Evolutionary conservation across 345 rosid species (phyloP), one percentile per base, ranked within the genome.

Genomic region (Clarkia xantiana): DNA sequence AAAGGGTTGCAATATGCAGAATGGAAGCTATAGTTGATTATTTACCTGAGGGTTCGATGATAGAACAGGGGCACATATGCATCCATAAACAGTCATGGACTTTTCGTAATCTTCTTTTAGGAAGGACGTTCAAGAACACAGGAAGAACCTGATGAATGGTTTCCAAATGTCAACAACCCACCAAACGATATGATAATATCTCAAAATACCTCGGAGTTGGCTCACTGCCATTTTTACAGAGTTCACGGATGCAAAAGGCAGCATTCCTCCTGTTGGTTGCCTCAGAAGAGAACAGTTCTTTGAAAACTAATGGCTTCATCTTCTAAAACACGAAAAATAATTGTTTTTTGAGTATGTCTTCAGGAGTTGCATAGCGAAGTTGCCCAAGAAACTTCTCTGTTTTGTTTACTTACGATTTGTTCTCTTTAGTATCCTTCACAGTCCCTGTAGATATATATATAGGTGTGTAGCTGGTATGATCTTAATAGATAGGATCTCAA

Each of bases 191-290:
- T 6, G 29, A 23, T 23, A 6, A 6, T 23, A 6, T 23, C 6
- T 23, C 29, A 23, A 23, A 23, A 23, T 23, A 93, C 99, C 74
- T 87, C 58, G 87, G 66, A 64, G 82, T 49, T 45, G 77, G 63
- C 66, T 87, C 94, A 1, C 94, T 84, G 36, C 99, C 96, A 69
- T 87, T 87, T 69, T 78, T 86, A 74, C 96, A 82, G 49, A 91
- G 68, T 62, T 91, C 98, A 51, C 98, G 96, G 1, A 65, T 94
- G 72, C 96, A 91, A 68, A 91, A 91, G 62, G 96, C 99, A 54
- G 99, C 95, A 65, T 93, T 93, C 60, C 99, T 86, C 69, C 94
- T 78, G 61, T 91, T 91, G 40, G 96, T 91, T 71, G 96, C 74
- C 16, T 77, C 81, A 0, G 96, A 56, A 45, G 95, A 87, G 47